A percentile compares a stretch with the other conserved stretches of the same genome.
These are phyloP conservation scores for Saccharomyces cerevisiae DNA, from an alignment of 805 yeast species.

Conservation along the genomic window DNA sequence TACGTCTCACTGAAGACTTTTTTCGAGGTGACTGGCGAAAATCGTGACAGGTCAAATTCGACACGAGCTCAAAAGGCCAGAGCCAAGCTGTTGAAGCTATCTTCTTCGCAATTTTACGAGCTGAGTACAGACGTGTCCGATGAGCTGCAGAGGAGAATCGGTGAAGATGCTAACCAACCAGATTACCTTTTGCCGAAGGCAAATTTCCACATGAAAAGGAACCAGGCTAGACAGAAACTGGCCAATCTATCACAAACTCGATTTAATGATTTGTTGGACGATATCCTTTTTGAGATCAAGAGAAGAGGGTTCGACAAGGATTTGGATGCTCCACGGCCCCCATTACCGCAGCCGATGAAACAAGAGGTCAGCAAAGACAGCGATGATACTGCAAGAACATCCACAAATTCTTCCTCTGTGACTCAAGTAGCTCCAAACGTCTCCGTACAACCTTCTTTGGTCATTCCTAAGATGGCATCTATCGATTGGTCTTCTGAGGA, in stretches of 20 bases:
- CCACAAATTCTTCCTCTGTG: constrained; percentile 10
- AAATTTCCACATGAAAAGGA: constrained; percentile 83
- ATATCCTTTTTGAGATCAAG: constrained; percentile 78
- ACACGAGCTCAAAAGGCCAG: constrained; percentile 71
- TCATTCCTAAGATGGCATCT: constrained; percentile 78
- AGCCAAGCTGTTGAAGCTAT: constrained; percentile 72
- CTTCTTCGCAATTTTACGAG: constrained; percentile 77
- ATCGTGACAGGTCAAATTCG: constrained; percentile 29
- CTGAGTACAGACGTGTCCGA: constrained; percentile 91
- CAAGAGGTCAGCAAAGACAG: background rate
- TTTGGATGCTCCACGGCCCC: constrained; percentile 3
- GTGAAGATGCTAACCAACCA: constrained; percentile 49
- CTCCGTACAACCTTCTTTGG: constrained; percentile 54
- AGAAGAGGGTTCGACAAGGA: constrained; percentile 51
- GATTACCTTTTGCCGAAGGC: constrained; percentile 60
- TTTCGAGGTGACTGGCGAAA: constrained; percentile 23
- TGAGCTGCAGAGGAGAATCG: constrained; percentile 74
- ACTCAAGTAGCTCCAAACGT: constrained; percentile 15
- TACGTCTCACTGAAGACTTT: constrained; percentile 22
- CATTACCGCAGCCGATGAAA: background rate
- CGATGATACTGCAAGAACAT: constrained; percentile 1
- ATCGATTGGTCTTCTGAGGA: constrained; percentile 87
- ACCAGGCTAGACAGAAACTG: constrained; percentile 88
- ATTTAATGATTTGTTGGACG: constrained; percentile 85
- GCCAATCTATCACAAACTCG: constrained; percentile 74